Evolutionary conservation across 352 stramenopile genomes (phyloP).

Genomic region (Pythium chondricola): DNA sequence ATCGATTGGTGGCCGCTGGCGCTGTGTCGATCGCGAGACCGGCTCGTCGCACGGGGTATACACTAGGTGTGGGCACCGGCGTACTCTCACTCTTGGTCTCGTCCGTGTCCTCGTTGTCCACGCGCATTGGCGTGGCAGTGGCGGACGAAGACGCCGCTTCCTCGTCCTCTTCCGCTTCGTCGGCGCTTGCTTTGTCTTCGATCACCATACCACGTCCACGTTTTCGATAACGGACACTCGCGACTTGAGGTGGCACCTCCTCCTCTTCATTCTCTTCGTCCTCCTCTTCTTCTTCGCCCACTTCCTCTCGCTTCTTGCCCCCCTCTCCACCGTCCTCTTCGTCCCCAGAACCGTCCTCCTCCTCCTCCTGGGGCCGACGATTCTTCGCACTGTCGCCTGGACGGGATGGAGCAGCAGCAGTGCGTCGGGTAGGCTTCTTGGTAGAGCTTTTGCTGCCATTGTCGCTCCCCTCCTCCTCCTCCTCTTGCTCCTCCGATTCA

Average conservation of each 20-base stretch:
- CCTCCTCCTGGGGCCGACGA: no score
- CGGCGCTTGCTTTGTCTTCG: slow-evolving; percentile 6
- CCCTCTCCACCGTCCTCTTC: slow-evolving; percentile 2
- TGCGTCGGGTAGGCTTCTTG: neutral
- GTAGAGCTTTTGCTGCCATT: neutral
- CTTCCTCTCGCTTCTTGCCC: slow-evolving; percentile 10
- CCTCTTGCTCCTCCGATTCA: slow-evolving; percentile 3
- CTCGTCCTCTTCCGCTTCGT: slow-evolving; percentile 17
- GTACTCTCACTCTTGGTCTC: slow-evolving; percentile 22
- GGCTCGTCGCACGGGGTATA: slow-evolving; percentile 13
- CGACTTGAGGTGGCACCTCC: slow-evolving; percentile 22
- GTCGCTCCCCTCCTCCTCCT: slow-evolving; percentile 8
- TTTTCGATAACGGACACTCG: no score
- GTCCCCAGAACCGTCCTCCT: no score
- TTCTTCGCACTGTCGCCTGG: neutral
- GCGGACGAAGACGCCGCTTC: slow-evolving; percentile 9
- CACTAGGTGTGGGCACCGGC: slow-evolving; percentile 12
- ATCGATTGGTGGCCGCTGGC: slow-evolving; percentile 37
- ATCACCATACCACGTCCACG: slow-evolving; percentile 15
- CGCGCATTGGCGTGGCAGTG: slow-evolving; percentile 13
- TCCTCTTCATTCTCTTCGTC: slow-evolving; percentile 14
- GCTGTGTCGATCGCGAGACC: slow-evolving; percentile 49
- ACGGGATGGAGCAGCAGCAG: neutral
- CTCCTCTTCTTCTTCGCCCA: slow-evolving; percentile 18
- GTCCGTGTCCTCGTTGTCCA: slow-evolving; percentile 16